These are phyloP conservation scores for Malus hybrid DNA, from an alignment of 331 rosid species.

Conservation along the genomic window DNA sequence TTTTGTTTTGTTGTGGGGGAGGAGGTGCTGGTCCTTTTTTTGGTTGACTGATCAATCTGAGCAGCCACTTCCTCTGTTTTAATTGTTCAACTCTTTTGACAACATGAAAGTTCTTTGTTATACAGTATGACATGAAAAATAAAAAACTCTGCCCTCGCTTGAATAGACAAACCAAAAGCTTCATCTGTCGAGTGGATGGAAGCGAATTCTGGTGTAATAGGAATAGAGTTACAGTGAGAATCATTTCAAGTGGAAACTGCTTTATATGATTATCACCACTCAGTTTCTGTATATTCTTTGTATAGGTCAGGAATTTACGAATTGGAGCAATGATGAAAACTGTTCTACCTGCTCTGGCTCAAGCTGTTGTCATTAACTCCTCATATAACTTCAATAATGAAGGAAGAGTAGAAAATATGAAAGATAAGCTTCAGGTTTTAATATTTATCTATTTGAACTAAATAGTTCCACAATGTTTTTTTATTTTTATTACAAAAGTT, in stretches of 20 bases:
- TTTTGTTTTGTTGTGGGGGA: no score
- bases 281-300: not conserved
- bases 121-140: not conserved
- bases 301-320: constrained; percentile 75
- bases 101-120: not conserved
- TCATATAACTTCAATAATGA: constrained; percentile 28
- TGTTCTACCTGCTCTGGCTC: constrained; percentile 87
- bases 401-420: constrained; percentile 47
- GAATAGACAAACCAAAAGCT: not conserved
- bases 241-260: not conserved
- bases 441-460: not conserved
- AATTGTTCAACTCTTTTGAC: not conserved
- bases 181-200: not conserved
- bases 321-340: constrained; percentile 93
- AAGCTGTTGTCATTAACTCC: constrained; percentile 68
- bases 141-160: not conserved
- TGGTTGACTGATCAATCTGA: not conserved
- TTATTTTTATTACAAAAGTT: not conserved
- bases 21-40: no score
- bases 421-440: constrained; percentile 78
- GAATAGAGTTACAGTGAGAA: not conserved
- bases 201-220: not conserved
- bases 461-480: not conserved
- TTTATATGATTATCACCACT: not conserved
- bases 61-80: not conserved